These are phyloP conservation scores for Fistulifera pelliculosa DNA, from an alignment of 108 stramenopile genomes.

Conservation along the genomic window DNA sequence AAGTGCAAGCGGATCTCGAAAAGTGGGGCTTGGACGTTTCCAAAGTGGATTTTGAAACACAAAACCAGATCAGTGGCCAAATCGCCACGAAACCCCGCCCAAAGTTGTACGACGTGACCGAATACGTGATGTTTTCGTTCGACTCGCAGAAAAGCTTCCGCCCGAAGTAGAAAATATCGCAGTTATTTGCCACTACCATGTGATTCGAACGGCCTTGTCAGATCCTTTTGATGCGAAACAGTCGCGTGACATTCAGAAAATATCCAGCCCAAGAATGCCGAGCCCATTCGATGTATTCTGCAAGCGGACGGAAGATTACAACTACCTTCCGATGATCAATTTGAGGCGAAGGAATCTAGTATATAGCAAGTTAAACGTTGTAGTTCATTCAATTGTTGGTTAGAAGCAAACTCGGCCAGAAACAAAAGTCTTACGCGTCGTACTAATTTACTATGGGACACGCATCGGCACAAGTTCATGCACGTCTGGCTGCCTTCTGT, in stretches of 20 bases:
- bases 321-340: background rate
- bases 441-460: too few species aligned
- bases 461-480: too few species aligned
- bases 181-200: conserved; percentile 37
- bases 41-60: conserved; percentile 10
- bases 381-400: too few species aligned
- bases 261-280: conserved; percentile 23
- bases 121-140: conserved; percentile 13
- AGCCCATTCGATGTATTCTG: conserved; percentile 22
- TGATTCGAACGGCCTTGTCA: conserved; percentile 17
- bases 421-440: too few species aligned
- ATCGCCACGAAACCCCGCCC: conserved; percentile 12
- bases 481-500: too few species aligned
- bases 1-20: conserved; percentile 17
- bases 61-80: conserved; percentile 16
- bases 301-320: conserved; percentile 17
- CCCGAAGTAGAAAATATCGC: conserved; percentile 17
- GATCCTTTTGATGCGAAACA: conserved; percentile 3
- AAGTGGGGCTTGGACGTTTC: background rate
- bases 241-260: background rate
- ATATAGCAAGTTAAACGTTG: too few species aligned
- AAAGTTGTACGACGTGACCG: conserved; percentile 16
- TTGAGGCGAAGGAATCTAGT: too few species aligned
- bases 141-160: conserved; percentile 11
- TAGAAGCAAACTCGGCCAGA: too few species aligned